Evolutionary conservation across 1,284 basidiomycete species (phyloP).

Genomic region (Papiliotrema laurentii): DNA sequence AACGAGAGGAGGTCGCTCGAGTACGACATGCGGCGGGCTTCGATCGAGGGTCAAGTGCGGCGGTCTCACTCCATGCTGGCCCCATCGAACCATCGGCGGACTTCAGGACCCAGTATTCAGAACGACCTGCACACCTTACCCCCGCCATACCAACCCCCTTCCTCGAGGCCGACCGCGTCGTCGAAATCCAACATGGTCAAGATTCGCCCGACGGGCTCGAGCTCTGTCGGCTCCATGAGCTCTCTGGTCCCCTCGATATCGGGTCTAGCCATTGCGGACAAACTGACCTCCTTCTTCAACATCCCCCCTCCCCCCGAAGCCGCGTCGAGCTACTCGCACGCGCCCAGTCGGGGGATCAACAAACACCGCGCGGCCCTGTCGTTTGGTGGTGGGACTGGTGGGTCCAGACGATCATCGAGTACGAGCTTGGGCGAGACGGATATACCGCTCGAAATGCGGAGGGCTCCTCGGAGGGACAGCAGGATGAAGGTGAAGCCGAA

Average conservation of each 20-base stretch:
- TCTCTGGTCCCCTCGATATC: constrained; percentile 3
- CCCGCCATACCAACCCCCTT: constrained; percentile 10
- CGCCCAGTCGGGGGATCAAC: background rate
- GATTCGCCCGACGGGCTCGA: constrained; percentile 18
- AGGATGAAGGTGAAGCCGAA: constrained; percentile 3
- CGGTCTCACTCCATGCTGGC: background rate
- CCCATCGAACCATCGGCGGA: too few species aligned
- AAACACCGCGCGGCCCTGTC: background rate
- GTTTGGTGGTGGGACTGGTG: background rate
- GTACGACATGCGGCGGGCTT: constrained; percentile 7
- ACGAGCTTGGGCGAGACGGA: background rate
- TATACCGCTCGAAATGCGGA: constrained; percentile 3
- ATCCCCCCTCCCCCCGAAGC: constrained; percentile 27
- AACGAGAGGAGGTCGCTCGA: constrained; percentile 16
- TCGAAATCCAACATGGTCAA: constrained; percentile 18
- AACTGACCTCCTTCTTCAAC: constrained; percentile 21
- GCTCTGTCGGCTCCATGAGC: background rate
- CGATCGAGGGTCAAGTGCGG: constrained; percentile 7
- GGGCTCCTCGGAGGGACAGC: background rate
- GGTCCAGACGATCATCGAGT: background rate
- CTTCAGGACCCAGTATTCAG: constrained; percentile 15
- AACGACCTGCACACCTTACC: constrained; percentile 29
- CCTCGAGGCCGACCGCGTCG: constrained; percentile 1
- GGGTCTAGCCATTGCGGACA: constrained; percentile 1
- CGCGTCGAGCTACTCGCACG: background rate